Evolutionary conservation across 2,329 filamentous ascomycete genomes (phyloP).

Genomic region (Epichloe gansuensis): DNA sequence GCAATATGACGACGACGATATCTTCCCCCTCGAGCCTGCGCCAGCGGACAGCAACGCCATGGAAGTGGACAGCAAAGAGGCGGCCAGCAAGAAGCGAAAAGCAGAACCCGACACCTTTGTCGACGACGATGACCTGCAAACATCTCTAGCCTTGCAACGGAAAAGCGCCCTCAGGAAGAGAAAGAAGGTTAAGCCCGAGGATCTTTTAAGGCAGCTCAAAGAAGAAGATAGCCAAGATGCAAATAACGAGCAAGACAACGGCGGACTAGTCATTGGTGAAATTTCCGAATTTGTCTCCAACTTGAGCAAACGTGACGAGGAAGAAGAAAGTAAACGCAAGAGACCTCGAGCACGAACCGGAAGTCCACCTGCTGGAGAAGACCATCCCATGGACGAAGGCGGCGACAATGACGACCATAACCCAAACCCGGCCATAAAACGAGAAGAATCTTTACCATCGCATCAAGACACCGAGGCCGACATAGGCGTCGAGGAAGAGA

Average conservation of each 20-base stretch:
- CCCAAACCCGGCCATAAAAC: constrained; percentile 11
- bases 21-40: constrained; percentile 32
- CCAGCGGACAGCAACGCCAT: constrained; percentile 41
- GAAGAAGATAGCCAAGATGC: constrained; percentile 39
- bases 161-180: constrained; percentile 79
- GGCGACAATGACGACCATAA: constrained; percentile 10
- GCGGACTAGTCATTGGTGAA: constrained; percentile 83
- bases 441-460: constrained; percentile 4
- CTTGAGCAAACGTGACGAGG: constrained; percentile 53
- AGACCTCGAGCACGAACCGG: constrained; percentile 13
- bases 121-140: constrained; percentile 88
- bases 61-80: constrained; percentile 58
- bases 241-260: constrained; percentile 20
- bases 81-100: constrained; percentile 46
- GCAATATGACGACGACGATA: constrained; percentile 48
- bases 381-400: constrained; percentile 17
- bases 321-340: constrained; percentile 40
- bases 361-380: constrained; percentile 19
- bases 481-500: constrained; percentile 16
- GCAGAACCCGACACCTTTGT: constrained; percentile 57
- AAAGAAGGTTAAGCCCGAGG: constrained; percentile 74
- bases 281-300: constrained; percentile 90
- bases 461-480: not conserved
- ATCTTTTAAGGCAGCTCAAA: constrained; percentile 69
- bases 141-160: constrained; percentile 70